Percentiles rank a stretch among this genome's conserved stretches.
phyloP scores from a whole-genome alignment of 2,329 filamentous ascomycete species.

The Xenosphaeropsis pyriputrescens region DNA sequence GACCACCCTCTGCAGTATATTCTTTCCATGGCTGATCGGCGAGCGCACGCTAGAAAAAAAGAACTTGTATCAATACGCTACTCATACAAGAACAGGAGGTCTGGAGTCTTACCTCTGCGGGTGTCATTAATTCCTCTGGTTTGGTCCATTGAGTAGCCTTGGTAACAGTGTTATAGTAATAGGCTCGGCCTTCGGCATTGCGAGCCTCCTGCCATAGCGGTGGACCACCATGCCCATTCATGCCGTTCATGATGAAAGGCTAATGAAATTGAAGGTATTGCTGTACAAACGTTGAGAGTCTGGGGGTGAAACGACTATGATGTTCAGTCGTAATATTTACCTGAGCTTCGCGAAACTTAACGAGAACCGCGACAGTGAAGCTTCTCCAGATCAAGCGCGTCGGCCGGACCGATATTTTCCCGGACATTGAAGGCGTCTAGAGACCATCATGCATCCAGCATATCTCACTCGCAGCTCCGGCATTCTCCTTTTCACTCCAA shows the following conservation, averaged over 20 bases:
- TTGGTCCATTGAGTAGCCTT: conserved; percentile 92
- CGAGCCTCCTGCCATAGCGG: conserved; percentile 69
- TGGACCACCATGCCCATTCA: conserved; percentile 18
- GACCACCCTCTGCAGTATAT: conserved; percentile 72
- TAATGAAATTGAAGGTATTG: background rate
- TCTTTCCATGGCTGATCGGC: conserved; percentile 84
- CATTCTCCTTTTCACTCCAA: no score
- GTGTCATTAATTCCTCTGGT: conserved; percentile 76
- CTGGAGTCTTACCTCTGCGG: conserved; percentile 53
- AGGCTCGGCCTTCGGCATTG: conserved; percentile 67
- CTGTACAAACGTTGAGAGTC: no score
- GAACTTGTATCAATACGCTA: conserved; percentile 3
- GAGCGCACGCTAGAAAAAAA: conserved; percentile 49
- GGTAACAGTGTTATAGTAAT: conserved; percentile 81
- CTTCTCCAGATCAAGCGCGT: no score
- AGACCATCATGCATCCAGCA: no score
- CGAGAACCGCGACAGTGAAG: no score
- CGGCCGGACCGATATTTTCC: no score
- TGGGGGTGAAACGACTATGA: no score
- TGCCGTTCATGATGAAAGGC: conserved; percentile 11
- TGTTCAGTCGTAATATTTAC: background rate
- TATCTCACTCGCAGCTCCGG: no score
- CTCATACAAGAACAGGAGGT: conserved; percentile 8
- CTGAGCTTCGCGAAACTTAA: background rate
- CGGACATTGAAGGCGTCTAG: no score